Evolutionary conservation across 345 rosid genomes (phyloP).

Genomic region (Lepidium aucheri): DNA sequence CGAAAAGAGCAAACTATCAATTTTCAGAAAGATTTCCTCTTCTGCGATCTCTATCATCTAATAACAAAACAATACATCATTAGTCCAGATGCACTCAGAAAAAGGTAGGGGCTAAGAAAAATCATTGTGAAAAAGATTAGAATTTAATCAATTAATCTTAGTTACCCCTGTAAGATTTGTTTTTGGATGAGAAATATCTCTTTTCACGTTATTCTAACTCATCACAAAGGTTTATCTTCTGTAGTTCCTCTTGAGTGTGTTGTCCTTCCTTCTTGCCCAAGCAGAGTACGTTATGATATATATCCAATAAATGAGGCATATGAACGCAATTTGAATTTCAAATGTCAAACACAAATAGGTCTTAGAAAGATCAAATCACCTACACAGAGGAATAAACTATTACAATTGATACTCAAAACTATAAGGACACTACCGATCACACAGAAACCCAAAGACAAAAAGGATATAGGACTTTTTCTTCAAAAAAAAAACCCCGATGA

Average conservation of each 20-base stretch:
- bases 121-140: background rate
- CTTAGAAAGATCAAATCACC: too few species aligned
- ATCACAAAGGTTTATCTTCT: slow-evolving; percentile 71
- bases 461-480: background rate
- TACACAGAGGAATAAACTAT: too few species aligned
- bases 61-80: background rate
- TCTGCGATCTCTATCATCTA: slow-evolving; percentile 90
- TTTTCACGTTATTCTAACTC: slow-evolving; percentile 90
- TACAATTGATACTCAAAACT: too few species aligned
- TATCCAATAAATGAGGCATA: too few species aligned
- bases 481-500: background rate
- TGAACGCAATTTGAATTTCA: too few species aligned
- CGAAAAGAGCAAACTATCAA: too few species aligned
- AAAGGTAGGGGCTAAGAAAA: background rate
- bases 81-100: background rate
- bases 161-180: slow-evolving; percentile 56
- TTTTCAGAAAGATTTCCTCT: too few species aligned
- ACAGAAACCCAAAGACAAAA: background rate
- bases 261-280: slow-evolving; percentile 78
- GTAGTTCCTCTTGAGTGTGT: slow-evolving; percentile 79
- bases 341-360: too few species aligned
- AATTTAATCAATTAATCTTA: background rate
- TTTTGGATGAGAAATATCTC: slow-evolving; percentile 86
- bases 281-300: background rate
- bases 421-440: too few species aligned